Evolutionary conservation across 352 stramenopile genomes (phyloP).

Genomic region (Globisporangium splendens): DNA sequence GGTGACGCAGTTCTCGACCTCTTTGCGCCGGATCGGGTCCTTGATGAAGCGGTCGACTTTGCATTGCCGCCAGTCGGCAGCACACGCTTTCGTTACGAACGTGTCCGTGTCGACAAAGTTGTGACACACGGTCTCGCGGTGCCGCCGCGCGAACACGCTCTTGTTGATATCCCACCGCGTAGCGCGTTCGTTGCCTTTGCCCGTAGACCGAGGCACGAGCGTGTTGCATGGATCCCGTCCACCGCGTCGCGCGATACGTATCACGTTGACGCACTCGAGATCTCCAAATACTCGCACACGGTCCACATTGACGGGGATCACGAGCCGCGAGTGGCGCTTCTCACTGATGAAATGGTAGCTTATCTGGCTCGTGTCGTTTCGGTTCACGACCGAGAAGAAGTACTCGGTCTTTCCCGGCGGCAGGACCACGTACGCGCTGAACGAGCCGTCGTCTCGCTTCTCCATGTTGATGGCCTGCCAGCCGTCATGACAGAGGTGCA

Average conservation of each 20-base stretch:
- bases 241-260: slow-evolving; percentile 48
- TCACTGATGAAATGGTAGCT: slow-evolving; percentile 47
- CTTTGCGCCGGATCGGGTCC: slow-evolving; percentile 43
- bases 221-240: slow-evolving; percentile 71
- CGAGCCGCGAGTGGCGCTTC: slow-evolving; percentile 30
- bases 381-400: slow-evolving; percentile 58
- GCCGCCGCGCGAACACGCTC: slow-evolving; percentile 62
- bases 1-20: slow-evolving; percentile 54
- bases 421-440: slow-evolving; percentile 55
- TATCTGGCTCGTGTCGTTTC: slow-evolving; percentile 16
- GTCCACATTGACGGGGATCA: slow-evolving; percentile 6
- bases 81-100: slow-evolving; percentile 61
- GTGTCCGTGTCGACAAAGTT: slow-evolving; percentile 67
- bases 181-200: slow-evolving; percentile 30
- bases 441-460: slow-evolving; percentile 48
- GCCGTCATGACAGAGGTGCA: slow-evolving; percentile 71
- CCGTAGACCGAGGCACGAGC: slow-evolving; percentile 50
- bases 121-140: slow-evolving; percentile 51
- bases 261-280: slow-evolving; percentile 47
- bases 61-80: slow-evolving; percentile 67
- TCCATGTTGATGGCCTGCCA: slow-evolving; percentile 72
- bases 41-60: slow-evolving; percentile 79
- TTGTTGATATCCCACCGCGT: slow-evolving; percentile 78
- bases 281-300: slow-evolving; percentile 20
- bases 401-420: slow-evolving; percentile 73